Evolutionary conservation across 495 filamentous ascomycete species (phyloP), one percentile per base, ranked within the genome.

Genomic region (Penicillium bialowiezense): DNA sequence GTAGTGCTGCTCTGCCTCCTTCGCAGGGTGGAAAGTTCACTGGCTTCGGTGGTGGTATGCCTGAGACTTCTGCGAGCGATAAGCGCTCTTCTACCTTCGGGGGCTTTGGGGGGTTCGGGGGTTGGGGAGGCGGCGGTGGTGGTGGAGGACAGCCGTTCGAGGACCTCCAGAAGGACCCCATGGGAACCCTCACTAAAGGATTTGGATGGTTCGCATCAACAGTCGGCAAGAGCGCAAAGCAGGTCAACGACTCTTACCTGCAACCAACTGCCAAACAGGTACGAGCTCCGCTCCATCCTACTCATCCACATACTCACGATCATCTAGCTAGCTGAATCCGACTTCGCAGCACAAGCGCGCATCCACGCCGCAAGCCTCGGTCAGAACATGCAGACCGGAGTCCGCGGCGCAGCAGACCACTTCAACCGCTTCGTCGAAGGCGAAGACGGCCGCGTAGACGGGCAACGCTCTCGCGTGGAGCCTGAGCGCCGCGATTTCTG

Each of bases 181-280:
- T 97, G 48, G 91, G 81, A 0, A 89, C 91, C 38, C 63, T 98
- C 57, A 89, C 80, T 20, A 97, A 96, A 70, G 87, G 93, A 5
- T 91, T 97, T 57, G 91, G 95, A 2, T 97, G 95, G 88, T 92
- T 98, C 55, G 80, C 89, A 14, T 83, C 78, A 10, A 86, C 88
- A 26, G 90, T 97, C 12, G 86, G 83, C 13, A 92, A 90, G 75
- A 82, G 85, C 48, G 93, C 91, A 12, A 93, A 95, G 76, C 88
- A 79, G 1, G 81, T 96, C 23, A 92, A 97, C 64, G 84, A 96
- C 54, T 79, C 83, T 21, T 96, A 86, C 71, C 85, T 98, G 31
- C 88, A 91, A 69, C 93, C 93, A 14, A 91, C 90, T 14, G 88
- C 93, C 29, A 87, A 89, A 62, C 86, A 88, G 76, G 83, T 95